Base-by-base conservation (phyloP, 2,329 filamentous ascomycete genomes). In the Botryosphaeria agaves region DNA sequence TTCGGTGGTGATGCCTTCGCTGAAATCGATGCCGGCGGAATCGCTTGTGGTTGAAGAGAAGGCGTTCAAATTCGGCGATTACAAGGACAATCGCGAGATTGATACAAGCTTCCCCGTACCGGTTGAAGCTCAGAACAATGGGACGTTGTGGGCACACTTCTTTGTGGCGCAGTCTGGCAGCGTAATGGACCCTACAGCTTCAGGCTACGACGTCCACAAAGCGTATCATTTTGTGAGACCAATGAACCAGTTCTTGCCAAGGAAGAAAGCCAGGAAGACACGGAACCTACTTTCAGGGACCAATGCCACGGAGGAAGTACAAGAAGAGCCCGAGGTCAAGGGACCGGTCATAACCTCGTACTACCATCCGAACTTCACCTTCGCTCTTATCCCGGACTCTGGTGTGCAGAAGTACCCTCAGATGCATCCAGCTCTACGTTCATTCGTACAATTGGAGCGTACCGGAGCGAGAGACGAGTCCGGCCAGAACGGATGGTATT, bases 101-200 rank as follows among this genome's bases (percentile, higher is more conserved):
- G 75, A 87, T 41, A 80, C 79, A 5, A 75, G 64, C 21, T 83
- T 98, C 48, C 57, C 64, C 3, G 73, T 95, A 3, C 87, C 89
- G 3, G 62, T 64, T 37, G 64, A 71, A 25, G 84, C 92, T 0
- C 85, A 94, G 61, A 68, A 84, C 41, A 95, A 95, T 50, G 84
- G 82, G 19, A 94, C 87, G 1, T 67, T 98, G 7, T 94, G 82
- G 74, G 87, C 81, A 2, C 89, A 98, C 53, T 91, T 95, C 55
- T 93, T 84, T 45, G 62, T 95, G 36, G 82, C 73, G 7, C 69
- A 92, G 39, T 59, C 73, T 7, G 87, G 85, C 31, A 69, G 71
- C 35, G 64, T 69, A 33, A 59, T 93, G 18, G 87, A 95, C 45
- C 87, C 87, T 3, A 66, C 66, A 7, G 66, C 71, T 33, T 61